A percentile compares a stretch with the other conserved stretches of the same genome.
Conservation (phyloP, 371 early-diverging fungal genomes). For the Gilbertella persicaria region DNA sequence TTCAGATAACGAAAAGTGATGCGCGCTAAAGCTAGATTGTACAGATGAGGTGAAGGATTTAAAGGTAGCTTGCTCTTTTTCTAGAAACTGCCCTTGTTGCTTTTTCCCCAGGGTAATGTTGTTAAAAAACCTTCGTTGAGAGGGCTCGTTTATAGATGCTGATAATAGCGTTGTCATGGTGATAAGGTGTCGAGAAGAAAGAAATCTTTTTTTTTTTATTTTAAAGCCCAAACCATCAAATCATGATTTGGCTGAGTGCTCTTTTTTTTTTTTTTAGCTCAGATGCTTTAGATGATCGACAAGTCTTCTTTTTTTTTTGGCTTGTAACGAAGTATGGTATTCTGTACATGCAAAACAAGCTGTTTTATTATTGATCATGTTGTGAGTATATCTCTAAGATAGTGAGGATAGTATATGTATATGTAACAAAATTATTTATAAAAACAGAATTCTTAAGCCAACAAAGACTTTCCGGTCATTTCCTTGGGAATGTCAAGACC, state of each 20-base stretch:
- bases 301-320: too few relatives aligned
- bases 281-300: too few relatives aligned
- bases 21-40: not conserved
- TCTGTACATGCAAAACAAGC: not conserved
- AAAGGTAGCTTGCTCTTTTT: not conserved
- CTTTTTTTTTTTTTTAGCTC: too few relatives aligned
- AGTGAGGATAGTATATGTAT: not conserved
- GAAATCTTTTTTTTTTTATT: too few relatives aligned
- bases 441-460: slow-evolving; percentile 25
- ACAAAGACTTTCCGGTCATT: slow-evolving; percentile 88
- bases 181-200: not conserved
- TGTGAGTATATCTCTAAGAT: not conserved
- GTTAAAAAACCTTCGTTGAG: not conserved
- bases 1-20: slow-evolving; percentile 22
- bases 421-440: not conserved
- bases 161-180: not conserved
- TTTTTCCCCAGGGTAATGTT: not conserved
- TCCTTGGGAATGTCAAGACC: slow-evolving; percentile 91
- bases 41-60: not conserved
- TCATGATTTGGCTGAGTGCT: too few relatives aligned
- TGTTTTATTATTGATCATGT: not conserved
- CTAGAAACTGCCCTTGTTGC: not conserved
- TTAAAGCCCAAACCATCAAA: too few relatives aligned
- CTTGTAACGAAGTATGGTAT: too few relatives aligned
- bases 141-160: not conserved